A percentile compares a stretch with the other conserved stretches of the same genome.
These are phyloP conservation scores for Tubosaeta sp. DNA, from an alignment of 768 basidiomycete species.

Conservation along the genomic window DNA sequence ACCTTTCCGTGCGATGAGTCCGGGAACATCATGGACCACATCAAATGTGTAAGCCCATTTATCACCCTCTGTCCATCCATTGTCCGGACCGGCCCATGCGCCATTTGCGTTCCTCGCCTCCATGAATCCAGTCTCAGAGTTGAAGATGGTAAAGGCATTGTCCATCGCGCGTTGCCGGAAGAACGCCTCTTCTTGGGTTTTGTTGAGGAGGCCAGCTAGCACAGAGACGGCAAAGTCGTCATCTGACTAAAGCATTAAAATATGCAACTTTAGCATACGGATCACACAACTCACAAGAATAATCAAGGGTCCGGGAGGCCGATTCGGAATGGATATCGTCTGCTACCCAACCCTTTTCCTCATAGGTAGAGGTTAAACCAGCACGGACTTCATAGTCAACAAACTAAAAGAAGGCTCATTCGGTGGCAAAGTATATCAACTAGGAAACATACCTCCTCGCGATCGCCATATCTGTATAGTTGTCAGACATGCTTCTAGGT, in stretches of 20 bases:
- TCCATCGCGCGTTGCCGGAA: constrained; percentile 53
- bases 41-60: constrained; percentile 77
- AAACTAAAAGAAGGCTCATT: constrained; percentile 34
- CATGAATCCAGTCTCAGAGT: constrained; percentile 69
- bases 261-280: background rate
- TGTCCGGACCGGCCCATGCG: constrained; percentile 64
- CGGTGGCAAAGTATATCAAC: background rate
- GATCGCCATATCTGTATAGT: constrained; percentile 54
- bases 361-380: constrained; percentile 68
- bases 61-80: constrained; percentile 82
- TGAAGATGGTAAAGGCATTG: constrained; percentile 63
- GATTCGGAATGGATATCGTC: constrained; percentile 77
- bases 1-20: constrained; percentile 58
- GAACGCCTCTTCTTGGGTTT: constrained; percentile 45
- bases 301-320: constrained; percentile 73
- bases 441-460: constrained; percentile 52
- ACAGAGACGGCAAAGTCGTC: constrained; percentile 73
- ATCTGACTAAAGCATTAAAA: constrained; percentile 37
- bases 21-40: constrained; percentile 66
- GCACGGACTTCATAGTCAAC: constrained; percentile 82
- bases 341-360: constrained; percentile 68
- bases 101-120: constrained; percentile 70
- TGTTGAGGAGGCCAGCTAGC: constrained; percentile 52
- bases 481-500: background rate
- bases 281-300: constrained; percentile 54